A percentile compares a stretch with the other conserved stretches of the same genome.
Evolutionary conservation across 1,139 yeast species (phyloP).

Genomic region (Yamadazyma oceani): DNA sequence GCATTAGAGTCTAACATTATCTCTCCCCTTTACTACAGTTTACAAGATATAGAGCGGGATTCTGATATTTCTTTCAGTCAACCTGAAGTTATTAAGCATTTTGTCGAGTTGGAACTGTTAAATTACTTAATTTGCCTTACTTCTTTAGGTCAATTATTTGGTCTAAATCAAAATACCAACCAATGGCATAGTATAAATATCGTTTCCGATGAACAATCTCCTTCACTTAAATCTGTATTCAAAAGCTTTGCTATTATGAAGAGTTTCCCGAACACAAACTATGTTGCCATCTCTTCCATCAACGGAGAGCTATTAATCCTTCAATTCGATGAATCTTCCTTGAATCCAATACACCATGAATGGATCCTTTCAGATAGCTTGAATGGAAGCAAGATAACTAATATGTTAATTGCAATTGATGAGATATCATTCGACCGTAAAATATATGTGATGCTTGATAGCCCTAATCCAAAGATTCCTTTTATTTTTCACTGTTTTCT

Average conservation of each 20-base stretch:
- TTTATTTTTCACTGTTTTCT: constrained; percentile 48
- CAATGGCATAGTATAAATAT: constrained; percentile 12
- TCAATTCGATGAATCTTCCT: constrained; percentile 29
- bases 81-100: constrained; percentile 65
- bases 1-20: constrained; percentile 13
- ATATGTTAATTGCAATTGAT: constrained; percentile 38
- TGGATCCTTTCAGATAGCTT: constrained; percentile 25
- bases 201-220: background rate
- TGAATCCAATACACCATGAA: constrained; percentile 13
- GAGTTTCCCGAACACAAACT: constrained; percentile 39
- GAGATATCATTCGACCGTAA: constrained; percentile 6
- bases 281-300: constrained; percentile 51
- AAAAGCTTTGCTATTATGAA: constrained; percentile 47
- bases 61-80: constrained; percentile 29
- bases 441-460: constrained; percentile 49
- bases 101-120: constrained; percentile 38
- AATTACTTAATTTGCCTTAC: constrained; percentile 56
- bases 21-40: constrained; percentile 19
- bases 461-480: constrained; percentile 66
- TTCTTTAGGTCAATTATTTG: constrained; percentile 57
- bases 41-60: constrained; percentile 29
- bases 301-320: constrained; percentile 53
- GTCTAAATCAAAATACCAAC: constrained; percentile 21
- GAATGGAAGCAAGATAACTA: constrained; percentile 49
- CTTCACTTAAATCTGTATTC: background rate